Base-by-base conservation (phyloP, 352 stramenopile species). In the Globisporangium splendens region DNA sequence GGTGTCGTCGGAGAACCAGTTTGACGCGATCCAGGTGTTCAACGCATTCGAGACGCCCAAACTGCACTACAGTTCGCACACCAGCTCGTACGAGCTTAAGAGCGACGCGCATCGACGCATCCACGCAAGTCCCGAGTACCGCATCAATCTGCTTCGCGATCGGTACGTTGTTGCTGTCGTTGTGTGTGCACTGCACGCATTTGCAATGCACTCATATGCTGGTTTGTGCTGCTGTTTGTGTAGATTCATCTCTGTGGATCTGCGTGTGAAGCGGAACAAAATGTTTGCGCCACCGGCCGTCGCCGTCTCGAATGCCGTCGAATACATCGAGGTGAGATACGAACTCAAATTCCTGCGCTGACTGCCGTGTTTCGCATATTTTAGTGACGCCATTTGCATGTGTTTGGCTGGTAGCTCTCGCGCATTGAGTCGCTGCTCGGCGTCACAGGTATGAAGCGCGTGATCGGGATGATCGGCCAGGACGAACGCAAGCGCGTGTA, bases 401-500 rank as follows among this genome's bases (percentile, higher is more conserved):
- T 41, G 38, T 39, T 13, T 51, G 24, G 12, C 1, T 28, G 65
- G 18, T 50, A 91, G 79, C 66, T 96, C n/a, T 91, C 81, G n/a
- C 68, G 72, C 15, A 93, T 96, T 54, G 86, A 96, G 61, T 96
- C 86, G 12, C 66, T 96, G n/a, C 58, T 96, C 11, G 86, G 86
- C 50, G 69, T 91, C 47, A 88, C 67, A 21, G 86, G 86, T 55
- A 64, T 90, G 24, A 82, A 81, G 22, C 81, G 83, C 13, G 84
- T 96, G 14, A 86, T 96, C 47, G 86, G 86, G 17, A 92, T 94
- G 84, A 65, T 96, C 8, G 85, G 83, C 1, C 83, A 93, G 65
- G 84, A 93, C 63, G 84, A 96, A 41, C 83, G 84, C 52, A 83
- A 88, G 46, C 69, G 70, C 1, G 82, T 89, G 24, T 94, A 84